These are phyloP conservation scores for Colletotrichum tanaceti DNA, from an alignment of 2,329 filamentous ascomycete species.

Conservation along the genomic window DNA sequence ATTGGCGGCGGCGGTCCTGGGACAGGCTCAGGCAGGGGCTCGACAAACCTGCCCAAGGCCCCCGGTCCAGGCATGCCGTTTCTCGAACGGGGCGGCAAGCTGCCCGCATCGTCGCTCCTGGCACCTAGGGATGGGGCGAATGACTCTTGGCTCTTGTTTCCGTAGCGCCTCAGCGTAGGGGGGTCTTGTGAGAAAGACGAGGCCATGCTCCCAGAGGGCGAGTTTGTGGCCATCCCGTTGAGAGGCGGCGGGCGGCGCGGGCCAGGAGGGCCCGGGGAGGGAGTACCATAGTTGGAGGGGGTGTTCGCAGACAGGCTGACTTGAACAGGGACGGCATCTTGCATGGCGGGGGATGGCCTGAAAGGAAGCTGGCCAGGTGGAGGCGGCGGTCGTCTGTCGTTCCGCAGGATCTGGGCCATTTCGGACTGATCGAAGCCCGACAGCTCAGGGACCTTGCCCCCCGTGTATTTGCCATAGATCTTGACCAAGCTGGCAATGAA, in stretches of 20 bases:
- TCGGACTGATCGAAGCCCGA: constrained; percentile 85
- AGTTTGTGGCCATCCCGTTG: constrained; percentile 45
- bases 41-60: constrained; percentile 53
- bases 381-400: constrained; percentile 56
- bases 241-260: constrained; percentile 35
- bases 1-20: constrained; percentile 45
- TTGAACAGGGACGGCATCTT: constrained; percentile 41
- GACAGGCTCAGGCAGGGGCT: constrained; percentile 42
- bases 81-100: constrained; percentile 64
- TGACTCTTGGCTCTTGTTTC: constrained; percentile 70
- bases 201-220: constrained; percentile 65
- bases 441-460: constrained; percentile 82
- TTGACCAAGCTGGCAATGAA: constrained; percentile 97
- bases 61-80: constrained; percentile 59
- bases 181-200: constrained; percentile 58
- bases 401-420: constrained; percentile 78
- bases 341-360: constrained; percentile 27
- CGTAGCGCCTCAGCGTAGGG: constrained; percentile 60
- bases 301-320: constrained; percentile 41
- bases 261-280: constrained; percentile 45
- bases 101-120: constrained; percentile 64
- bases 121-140: constrained; percentile 59
- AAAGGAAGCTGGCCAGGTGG: constrained; percentile 15
- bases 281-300: constrained; percentile 49
- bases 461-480: constrained; percentile 96